Percentiles rank a stretch among this genome's conserved stretches.
Evolutionary conservation across 805 yeast genomes (phyloP).

Genomic region (Kuraishia hungarica): DNA sequence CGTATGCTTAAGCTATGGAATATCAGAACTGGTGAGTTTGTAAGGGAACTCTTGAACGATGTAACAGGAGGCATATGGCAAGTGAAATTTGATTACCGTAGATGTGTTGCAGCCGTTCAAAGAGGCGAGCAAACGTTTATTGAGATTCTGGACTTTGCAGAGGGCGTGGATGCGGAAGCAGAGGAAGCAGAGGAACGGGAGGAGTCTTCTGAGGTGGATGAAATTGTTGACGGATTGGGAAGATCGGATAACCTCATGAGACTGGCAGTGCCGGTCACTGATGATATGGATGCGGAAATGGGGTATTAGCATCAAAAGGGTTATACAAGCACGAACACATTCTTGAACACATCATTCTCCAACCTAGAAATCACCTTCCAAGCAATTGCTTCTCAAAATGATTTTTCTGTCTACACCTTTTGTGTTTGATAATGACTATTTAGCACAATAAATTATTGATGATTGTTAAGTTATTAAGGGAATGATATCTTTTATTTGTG

Average conservation of each 20-base stretch:
- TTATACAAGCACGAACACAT: no score
- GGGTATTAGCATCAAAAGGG: no score
- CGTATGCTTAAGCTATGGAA: conserved; percentile 86
- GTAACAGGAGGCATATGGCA: conserved; percentile 91
- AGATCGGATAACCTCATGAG: neutral
- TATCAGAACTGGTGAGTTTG: conserved; percentile 64
- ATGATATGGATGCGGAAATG: neutral
- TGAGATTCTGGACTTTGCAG: conserved; percentile 77
- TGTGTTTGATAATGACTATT: no score
- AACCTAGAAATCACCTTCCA: no score
- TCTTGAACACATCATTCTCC: no score
- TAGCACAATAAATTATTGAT: no score
- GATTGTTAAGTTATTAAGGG: no score
- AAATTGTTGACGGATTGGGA: neutral
- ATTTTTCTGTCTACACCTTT: no score
- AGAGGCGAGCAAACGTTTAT: conserved; percentile 46
- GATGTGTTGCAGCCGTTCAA: conserved; percentile 90
- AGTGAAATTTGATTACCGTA: conserved; percentile 73
- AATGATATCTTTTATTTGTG: no score
- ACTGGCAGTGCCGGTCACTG: neutral
- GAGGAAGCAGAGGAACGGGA: neutral
- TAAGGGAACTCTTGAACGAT: conserved; percentile 65
- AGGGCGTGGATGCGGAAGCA: neutral
- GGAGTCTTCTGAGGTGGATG: no score
- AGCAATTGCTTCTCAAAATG: no score